phyloP scores from a whole-genome alignment of 176 grass and related monocot genomes.

The bread wheat (Triticum aestivum) region IWGSC_CS_RefSeq_v2.1 NC_057810.1:385506387-385506886 shows the following conservation, averaged over 20 bases:
- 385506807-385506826: not conserved
- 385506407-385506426: constrained; percentile 47
- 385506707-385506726: constrained; percentile 51
- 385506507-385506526: constrained; percentile 44
- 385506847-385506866: not conserved
- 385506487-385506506: constrained; percentile 54
- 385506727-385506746: constrained; percentile 51
- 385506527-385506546: constrained; percentile 39
- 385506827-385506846: not conserved
- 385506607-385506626: not conserved
- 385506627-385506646: not conserved
- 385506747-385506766: constrained; percentile 53
- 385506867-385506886: constrained; percentile 50
- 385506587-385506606: not conserved
- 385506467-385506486: constrained; percentile 57
- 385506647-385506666: too few relatives aligned
- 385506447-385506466: constrained; percentile 61
- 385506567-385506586: too few relatives aligned
- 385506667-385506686: constrained; percentile 30
- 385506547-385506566: not conserved
- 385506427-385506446: constrained; percentile 4
- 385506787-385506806: constrained; percentile 36
- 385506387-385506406: constrained; percentile 67
- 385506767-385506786: constrained; percentile 41
- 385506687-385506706: constrained; percentile 31